A percentile compares a stretch with the other conserved stretches of the same genome.
phyloP scores from a whole-genome alignment of 1,284 basidiomycete species.

The Ustanciosporium gigantosporum region DNA sequence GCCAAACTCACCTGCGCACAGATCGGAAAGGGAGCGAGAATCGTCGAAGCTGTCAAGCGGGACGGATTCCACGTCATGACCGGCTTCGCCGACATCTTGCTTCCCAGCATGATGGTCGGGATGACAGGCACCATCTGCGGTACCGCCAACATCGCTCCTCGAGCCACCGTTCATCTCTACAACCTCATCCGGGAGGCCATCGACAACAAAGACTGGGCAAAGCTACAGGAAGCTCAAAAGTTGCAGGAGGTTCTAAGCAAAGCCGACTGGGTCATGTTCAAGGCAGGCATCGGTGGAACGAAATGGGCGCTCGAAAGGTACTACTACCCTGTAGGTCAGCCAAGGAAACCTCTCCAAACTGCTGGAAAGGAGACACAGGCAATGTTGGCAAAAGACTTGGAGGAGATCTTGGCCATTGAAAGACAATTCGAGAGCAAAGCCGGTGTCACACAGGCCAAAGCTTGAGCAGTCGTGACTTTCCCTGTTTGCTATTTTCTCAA shows the following conservation, averaged over 20 bases:
- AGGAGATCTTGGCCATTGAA: constrained; percentile 71
- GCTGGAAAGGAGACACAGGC: constrained; percentile 65
- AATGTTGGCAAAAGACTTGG: constrained; percentile 72
- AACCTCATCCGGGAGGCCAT: constrained; percentile 66
- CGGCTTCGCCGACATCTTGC: constrained; percentile 34
- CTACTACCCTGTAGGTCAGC: constrained; percentile 73
- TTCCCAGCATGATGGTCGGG: constrained; percentile 34
- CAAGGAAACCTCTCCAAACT: constrained; percentile 74
- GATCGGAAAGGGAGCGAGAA: constrained; percentile 84
- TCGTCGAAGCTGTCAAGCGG: constrained; percentile 69
- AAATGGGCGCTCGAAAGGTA: constrained; percentile 76
- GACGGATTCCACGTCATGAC: constrained; percentile 33
- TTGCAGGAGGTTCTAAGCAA: constrained; percentile 78
- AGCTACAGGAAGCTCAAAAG: constrained; percentile 71
- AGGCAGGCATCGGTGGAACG: constrained; percentile 77
- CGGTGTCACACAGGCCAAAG: constrained; percentile 26
- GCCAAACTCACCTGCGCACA: constrained; percentile 84
- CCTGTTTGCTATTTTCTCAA: too few relatives aligned
- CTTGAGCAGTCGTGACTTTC: background rate
- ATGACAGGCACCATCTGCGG: constrained; percentile 42
- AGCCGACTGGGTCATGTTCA: constrained; percentile 78
- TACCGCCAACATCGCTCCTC: constrained; percentile 62
- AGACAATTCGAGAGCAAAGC: constrained; percentile 65
- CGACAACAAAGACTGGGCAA: constrained; percentile 7
- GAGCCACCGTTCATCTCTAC: constrained; percentile 70